These are phyloP conservation scores for Plantago major DNA, from an alignment of 257 asterid species.

Conservation along the genomic window DNA sequence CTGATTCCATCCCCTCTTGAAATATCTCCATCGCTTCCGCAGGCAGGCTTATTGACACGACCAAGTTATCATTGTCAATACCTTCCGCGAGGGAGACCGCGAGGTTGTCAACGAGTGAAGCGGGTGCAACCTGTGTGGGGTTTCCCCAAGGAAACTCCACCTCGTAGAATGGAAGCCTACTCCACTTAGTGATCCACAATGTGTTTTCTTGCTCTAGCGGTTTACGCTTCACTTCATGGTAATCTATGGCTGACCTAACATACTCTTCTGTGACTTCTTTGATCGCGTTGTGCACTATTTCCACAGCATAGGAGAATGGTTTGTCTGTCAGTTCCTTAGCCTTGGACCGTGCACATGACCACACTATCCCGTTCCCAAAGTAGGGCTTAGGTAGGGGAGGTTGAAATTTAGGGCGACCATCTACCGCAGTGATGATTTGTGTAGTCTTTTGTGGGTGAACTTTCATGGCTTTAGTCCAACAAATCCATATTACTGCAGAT, in stretches of 20 bases:
- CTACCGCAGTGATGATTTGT: constrained; percentile 12
- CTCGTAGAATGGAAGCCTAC: constrained; percentile 19
- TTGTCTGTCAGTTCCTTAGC: background rate
- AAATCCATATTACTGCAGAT: constrained; percentile 8
- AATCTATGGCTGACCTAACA: constrained; percentile 11
- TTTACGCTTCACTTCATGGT: constrained; percentile 11
- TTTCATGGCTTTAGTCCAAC: constrained; percentile 13
- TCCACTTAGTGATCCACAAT: constrained; percentile 11
- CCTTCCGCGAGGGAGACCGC: background rate
- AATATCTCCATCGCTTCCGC: constrained; percentile 9
- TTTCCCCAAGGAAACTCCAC: constrained; percentile 15
- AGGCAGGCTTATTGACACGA: constrained; percentile 16
- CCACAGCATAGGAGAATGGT: constrained; percentile 1
- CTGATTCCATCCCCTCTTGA: constrained; percentile 1
- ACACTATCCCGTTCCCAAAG: constrained; percentile 13
- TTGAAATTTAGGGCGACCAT: constrained; percentile 4
- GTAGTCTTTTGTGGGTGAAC: constrained; percentile 3
- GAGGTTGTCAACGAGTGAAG: constrained; percentile 14
- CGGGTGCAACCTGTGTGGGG: constrained; percentile 13
- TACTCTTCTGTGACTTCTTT: constrained; percentile 10
- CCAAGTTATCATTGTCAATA: background rate
- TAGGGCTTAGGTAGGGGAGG: constrained; percentile 1
- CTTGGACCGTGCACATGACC: constrained; percentile 1
- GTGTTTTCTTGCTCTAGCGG: constrained; percentile 10
- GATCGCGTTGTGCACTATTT: constrained; percentile 6